Conservation (phyloP, 2,329 filamentous ascomycete species). For the Verticillium klebahnii region DNA sequence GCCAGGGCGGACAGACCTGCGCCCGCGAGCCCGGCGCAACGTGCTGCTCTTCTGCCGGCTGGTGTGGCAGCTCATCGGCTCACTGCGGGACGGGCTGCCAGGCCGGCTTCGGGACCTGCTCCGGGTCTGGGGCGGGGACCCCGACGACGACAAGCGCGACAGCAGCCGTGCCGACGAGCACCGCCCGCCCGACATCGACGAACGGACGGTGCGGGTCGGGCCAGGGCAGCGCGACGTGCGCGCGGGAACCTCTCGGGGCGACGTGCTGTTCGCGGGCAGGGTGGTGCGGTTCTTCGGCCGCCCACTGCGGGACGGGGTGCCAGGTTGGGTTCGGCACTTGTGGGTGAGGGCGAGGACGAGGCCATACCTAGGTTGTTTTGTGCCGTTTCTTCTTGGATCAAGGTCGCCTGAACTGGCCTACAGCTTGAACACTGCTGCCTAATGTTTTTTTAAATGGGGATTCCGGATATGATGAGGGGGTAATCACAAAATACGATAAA, state of each 20-base stretch:
- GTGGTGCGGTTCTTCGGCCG: conserved; percentile 32
- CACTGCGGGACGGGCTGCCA: conserved; percentile 36
- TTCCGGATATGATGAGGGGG: too few relatives aligned
- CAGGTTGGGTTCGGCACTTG: conserved; percentile 26
- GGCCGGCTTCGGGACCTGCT: conserved; percentile 21
- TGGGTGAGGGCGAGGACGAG: background rate
- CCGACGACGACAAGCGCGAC: conserved; percentile 3
- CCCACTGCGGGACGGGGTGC: conserved; percentile 33
- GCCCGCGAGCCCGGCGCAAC: conserved; percentile 10
- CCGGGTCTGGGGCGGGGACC: background rate
- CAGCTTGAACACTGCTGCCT: too few relatives aligned
- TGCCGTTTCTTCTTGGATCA: too few relatives aligned
- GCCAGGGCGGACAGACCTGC: conserved; percentile 18
- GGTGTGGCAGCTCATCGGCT: conserved; percentile 32
- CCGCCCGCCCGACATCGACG: conserved; percentile 9
- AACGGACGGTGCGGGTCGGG: conserved; percentile 23
- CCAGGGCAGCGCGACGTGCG: conserved; percentile 18
- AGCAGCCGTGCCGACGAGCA: conserved; percentile 5
- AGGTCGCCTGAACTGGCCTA: too few relatives aligned
- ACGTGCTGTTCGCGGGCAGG: conserved; percentile 23
- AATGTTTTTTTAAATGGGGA: too few relatives aligned
- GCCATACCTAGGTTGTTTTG: too few relatives aligned
- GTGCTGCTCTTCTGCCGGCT: conserved; percentile 25
- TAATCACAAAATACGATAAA: too few relatives aligned
- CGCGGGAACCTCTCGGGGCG: conserved; percentile 9